A percentile compares a stretch with the other conserved stretches of the same genome.
These are phyloP conservation scores for Alternaria sp. DNA, from an alignment of 2,329 filamentous ascomycete species.

Conservation along the genomic window DNA sequence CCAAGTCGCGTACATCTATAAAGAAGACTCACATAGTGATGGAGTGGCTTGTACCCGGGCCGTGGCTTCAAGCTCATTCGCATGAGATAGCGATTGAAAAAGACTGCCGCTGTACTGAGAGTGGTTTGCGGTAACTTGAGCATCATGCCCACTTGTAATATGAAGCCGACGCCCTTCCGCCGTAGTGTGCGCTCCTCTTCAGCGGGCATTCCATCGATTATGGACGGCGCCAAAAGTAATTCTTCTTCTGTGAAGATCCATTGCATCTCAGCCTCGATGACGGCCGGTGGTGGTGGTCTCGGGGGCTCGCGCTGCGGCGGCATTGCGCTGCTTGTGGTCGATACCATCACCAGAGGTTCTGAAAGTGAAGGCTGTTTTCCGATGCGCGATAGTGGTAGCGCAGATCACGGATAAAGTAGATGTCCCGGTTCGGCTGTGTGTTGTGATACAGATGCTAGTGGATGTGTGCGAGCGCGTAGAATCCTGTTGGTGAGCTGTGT, in stretches of 20 bases:
- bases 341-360: conserved; percentile 37
- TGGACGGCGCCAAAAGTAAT: conserved; percentile 81
- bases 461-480: not conserved
- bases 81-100: conserved; percentile 97
- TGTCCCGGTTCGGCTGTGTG: not conserved
- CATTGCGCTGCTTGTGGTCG: conserved; percentile 30
- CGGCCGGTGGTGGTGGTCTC: conserved; percentile 54
- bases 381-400: conserved; percentile 1
- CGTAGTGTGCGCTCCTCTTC: conserved; percentile 82
- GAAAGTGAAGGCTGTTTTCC: conserved; percentile 2
- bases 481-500: not conserved
- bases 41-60: conserved; percentile 73
- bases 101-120: conserved; percentile 88
- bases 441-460: not conserved
- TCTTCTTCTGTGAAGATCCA: conserved; percentile 92
- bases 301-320: conserved; percentile 44
- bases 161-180: conserved; percentile 95
- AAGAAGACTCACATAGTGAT: conserved; percentile 72
- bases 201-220: conserved; percentile 79
- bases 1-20: not conserved
- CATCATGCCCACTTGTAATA: conserved; percentile 91
- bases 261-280: conserved; percentile 70
- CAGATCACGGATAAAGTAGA: not conserved
- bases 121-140: conserved; percentile 92
- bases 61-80: conserved; percentile 80